A percentile compares a stretch with the other conserved stretches of the same genome.
Conservation (phyloP, 352 stramenopile genomes). For the Pilasporangium apinafurcum region DNA sequence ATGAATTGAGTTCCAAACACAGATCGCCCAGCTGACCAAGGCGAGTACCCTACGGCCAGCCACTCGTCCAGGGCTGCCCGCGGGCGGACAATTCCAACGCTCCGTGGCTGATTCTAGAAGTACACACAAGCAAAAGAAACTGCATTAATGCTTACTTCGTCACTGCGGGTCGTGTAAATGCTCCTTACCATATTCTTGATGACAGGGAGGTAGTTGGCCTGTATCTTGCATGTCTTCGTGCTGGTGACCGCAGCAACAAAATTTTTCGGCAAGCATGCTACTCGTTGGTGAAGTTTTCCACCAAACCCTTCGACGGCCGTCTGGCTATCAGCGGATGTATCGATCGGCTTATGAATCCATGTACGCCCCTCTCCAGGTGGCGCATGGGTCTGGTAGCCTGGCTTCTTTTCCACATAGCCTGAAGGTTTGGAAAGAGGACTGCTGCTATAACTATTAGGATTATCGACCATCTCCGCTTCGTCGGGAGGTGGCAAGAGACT, state of each 20-base stretch:
- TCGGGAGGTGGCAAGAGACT: constrained; percentile 49
- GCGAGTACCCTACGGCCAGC: constrained; percentile 87
- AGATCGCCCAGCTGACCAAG: constrained; percentile 79
- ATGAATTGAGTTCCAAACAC: constrained; percentile 65
- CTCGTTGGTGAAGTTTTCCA: constrained; percentile 52
- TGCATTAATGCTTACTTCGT: background rate
- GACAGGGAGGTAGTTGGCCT: constrained; percentile 69
- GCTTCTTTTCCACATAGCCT: constrained; percentile 40
- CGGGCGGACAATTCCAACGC: constrained; percentile 85
- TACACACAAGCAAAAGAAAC: background rate
- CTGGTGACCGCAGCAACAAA: constrained; percentile 59
- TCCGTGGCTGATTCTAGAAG: constrained; percentile 71
- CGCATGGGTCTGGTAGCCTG: constrained; percentile 47
- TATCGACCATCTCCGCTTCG: constrained; percentile 32
- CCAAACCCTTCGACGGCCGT: constrained; percentile 56
- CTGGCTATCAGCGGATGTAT: constrained; percentile 46
- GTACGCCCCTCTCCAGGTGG: constrained; percentile 46
- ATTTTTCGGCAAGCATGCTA: constrained; percentile 56
- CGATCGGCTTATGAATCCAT: constrained; percentile 50
- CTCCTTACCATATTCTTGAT: constrained; percentile 63
- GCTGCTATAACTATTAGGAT: background rate
- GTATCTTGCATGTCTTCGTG: constrained; percentile 74
- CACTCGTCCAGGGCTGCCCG: constrained; percentile 85
- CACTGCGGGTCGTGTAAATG: too few relatives aligned
- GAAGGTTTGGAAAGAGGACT: constrained; percentile 3